These are phyloP conservation scores for Phaseolus coccineus DNA, from an alignment of 331 rosid species.

Conservation along the genomic window DNA sequence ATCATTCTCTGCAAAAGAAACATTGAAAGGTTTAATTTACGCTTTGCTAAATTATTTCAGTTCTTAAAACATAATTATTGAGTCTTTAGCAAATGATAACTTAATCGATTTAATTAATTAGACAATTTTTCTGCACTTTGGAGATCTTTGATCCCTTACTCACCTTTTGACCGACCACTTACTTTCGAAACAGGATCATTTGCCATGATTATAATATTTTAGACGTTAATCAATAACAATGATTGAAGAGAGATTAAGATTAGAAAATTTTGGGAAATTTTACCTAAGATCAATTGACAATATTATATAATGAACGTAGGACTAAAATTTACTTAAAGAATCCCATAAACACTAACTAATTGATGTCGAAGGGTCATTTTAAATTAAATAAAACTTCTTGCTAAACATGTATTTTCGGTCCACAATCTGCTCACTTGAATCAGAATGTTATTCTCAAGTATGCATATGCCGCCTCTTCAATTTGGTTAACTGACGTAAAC, in stretches of 20 bases:
- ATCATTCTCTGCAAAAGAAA: not conserved
- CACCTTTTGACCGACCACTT: not conserved
- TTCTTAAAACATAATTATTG: not conserved
- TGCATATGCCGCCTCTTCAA: too few species aligned
- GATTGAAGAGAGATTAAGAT: not conserved
- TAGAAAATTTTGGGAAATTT: not conserved
- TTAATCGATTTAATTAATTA: not conserved
- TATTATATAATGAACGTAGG: not conserved
- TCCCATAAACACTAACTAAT: not conserved
- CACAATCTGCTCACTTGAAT: not conserved
- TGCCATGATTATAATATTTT: not conserved
- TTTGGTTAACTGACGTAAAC: too few species aligned
- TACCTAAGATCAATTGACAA: not conserved
- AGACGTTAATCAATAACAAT: not conserved
- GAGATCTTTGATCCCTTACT: not conserved
- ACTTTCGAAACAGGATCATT: conserved; percentile 3
- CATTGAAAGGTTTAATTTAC: not conserved
- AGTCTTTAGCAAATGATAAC: not conserved
- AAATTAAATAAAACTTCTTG: not conserved
- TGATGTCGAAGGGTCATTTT: not conserved
- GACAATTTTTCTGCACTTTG: not conserved
- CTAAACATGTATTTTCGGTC: not conserved
- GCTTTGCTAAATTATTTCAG: not conserved
- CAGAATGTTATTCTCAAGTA: not conserved
- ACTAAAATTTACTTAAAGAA: not conserved